These are phyloP conservation scores for Lepiota subincarnata DNA, from an alignment of 768 basidiomycete species.

Conservation along the genomic window DNA sequence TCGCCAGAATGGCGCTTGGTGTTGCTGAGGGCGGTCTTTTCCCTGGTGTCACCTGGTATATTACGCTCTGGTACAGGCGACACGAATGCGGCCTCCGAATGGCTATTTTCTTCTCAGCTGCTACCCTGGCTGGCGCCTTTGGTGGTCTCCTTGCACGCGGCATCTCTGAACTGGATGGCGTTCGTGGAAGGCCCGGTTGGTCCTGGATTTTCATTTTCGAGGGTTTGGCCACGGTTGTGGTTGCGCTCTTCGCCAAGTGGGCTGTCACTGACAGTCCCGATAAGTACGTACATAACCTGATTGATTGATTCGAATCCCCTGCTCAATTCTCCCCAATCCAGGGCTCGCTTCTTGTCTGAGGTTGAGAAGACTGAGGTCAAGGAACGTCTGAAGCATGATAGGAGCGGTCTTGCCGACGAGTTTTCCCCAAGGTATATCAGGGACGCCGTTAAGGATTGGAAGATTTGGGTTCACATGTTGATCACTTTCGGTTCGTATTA, in stretches of 20 bases:
- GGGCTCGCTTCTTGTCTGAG: conserved; percentile 25
- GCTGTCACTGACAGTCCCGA: conserved; percentile 26
- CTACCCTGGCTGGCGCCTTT: conserved; percentile 28
- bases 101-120: conserved; percentile 31
- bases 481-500: conserved; percentile 25
- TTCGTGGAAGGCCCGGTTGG: conserved; percentile 27
- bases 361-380: conserved; percentile 26
- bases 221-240: conserved; percentile 24
- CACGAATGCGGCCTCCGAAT: conserved; percentile 29
- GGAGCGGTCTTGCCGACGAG: conserved; percentile 25
- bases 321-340: conserved; percentile 1
- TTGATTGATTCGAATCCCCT: not conserved
- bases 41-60: conserved; percentile 28
- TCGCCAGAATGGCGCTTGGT: conserved; percentile 25
- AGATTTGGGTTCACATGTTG: conserved; percentile 30
- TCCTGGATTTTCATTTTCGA: conserved; percentile 32
- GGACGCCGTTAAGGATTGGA: conserved; percentile 27
- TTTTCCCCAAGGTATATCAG: conserved; percentile 23
- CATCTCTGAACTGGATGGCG: conserved; percentile 24
- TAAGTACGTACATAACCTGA: conserved; percentile 17
- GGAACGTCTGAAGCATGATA: conserved; percentile 24
- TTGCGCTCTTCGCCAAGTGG: conserved; percentile 23
- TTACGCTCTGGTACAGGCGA: conserved; percentile 27
- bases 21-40: conserved; percentile 28
- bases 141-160: conserved; percentile 27